Base-by-base conservation (phyloP, 805 yeast species). In the Yamadazyma phyllophila region DNA sequence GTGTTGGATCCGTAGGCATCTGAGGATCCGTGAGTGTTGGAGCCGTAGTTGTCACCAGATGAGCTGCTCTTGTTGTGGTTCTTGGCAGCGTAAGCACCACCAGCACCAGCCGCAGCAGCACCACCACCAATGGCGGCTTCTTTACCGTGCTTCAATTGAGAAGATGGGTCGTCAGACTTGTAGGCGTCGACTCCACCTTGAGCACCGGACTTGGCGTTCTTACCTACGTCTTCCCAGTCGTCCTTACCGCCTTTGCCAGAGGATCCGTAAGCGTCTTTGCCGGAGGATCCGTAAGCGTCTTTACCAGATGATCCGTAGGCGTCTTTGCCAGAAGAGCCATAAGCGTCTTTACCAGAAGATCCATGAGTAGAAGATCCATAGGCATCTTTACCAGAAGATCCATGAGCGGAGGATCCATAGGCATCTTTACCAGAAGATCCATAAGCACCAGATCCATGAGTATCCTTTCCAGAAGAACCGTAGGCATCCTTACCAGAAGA, bases 381-480 rank as follows among this genome's bases (percentile, higher is more conserved):
- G n/a, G 49, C 48, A 14, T 32, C 51, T 6, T 20, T 20, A 20
- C 24, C 24, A 20, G 24, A 20, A 35, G 45, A 50, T 24, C 50
- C 53, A 12, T 40, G 17, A 33, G 45, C 38, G 11, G 17, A 11
- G 20, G 56, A 44, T 10, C 58, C 60, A 45, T 37, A 37, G 24
- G 56, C 40, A 40, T 53, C 57, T 35, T 45, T 49, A 24, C 56
- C 53, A 13, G 50, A 40, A 7, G 58, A 41, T 14, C 45, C 54
- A 26, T 46, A 39, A 34, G 45, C 36, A 7, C 35, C 41, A 4
- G 31, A 12, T 41, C 39, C 47, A 26, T 38, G 27, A 15, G 50
- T 27, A 26, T 51, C 54, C 14, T 45, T 36, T 14, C 47, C 45
- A 33, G 37, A 35, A 15, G 51, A 13, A 1, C 51, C 49, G 41